These are phyloP conservation scores for Candida pseudoglaebosa DNA, from an alignment of 805 yeast genomes.

Conservation along the genomic window DNA sequence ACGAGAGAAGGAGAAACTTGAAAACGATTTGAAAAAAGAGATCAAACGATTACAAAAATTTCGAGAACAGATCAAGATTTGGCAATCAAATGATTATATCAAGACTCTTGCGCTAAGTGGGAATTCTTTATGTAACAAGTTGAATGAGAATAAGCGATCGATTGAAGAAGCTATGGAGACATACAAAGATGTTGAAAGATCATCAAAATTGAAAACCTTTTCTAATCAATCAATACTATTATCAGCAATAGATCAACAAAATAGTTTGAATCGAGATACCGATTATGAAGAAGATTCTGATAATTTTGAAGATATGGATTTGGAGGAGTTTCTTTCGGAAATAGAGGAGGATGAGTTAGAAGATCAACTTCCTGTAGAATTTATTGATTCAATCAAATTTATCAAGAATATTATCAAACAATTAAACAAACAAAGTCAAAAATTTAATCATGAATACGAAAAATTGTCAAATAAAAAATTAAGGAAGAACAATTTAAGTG, in stretches of 20 bases:
- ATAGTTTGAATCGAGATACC: slow-evolving; percentile 5
- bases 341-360: slow-evolving; percentile 27
- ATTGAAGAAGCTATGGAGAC: slow-evolving; percentile 46
- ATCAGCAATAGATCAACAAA: slow-evolving; percentile 27
- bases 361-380: slow-evolving; percentile 27
- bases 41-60: slow-evolving; percentile 43
- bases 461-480: slow-evolving; percentile 35
- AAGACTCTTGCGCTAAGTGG: slow-evolving; percentile 17
- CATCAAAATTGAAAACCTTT: slow-evolving; percentile 40
- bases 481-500: slow-evolving; percentile 32
- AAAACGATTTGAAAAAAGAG: slow-evolving; percentile 42
- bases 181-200: slow-evolving; percentile 41
- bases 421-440: slow-evolving; percentile 31
- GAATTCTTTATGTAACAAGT: slow-evolving; percentile 14
- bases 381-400: slow-evolving; percentile 30
- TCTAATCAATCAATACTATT: slow-evolving; percentile 44
- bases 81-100: slow-evolving; percentile 38
- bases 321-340: slow-evolving; percentile 7
- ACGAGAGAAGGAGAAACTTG: slow-evolving; percentile 42
- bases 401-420: slow-evolving; percentile 28
- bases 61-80: slow-evolving; percentile 42
- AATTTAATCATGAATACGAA: slow-evolving; percentile 38
- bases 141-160: slow-evolving; percentile 34
- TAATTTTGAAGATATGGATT: slow-evolving; percentile 4
- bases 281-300: slow-evolving; percentile 10